Evolutionary conservation across 2,329 filamentous ascomycete genomes (phyloP).

Genomic region (Aspergillus caelatus): DNA sequence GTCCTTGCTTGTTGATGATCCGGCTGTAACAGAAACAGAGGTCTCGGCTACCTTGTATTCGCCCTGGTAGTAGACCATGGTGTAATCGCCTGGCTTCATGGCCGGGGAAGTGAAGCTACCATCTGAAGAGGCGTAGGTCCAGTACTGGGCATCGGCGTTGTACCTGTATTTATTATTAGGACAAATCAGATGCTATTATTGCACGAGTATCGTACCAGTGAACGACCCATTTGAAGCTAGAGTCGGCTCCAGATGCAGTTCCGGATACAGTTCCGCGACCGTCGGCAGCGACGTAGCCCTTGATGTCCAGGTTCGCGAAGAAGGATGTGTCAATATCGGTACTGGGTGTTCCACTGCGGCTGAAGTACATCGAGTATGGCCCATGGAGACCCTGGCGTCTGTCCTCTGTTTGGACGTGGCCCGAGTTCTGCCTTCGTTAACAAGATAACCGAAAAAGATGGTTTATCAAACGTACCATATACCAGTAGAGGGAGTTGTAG

Average conservation of each 20-base stretch:
- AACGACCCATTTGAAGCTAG: constrained; percentile 59
- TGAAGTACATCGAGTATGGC: constrained; percentile 66
- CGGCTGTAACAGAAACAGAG: constrained; percentile 55
- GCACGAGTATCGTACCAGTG: constrained; percentile 56
- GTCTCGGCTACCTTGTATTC: constrained; percentile 59
- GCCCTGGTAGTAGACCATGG: constrained; percentile 66
- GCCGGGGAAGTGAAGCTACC: constrained; percentile 65
- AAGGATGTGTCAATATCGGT: constrained; percentile 59
- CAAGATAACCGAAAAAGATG: too few species aligned
- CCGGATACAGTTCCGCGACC: constrained; percentile 63
- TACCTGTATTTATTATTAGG: constrained; percentile 35
- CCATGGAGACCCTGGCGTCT: constrained; percentile 67
- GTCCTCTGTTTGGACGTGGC: constrained; percentile 64
- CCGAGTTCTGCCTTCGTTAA: constrained; percentile 55
- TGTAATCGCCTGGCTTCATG: constrained; percentile 71
- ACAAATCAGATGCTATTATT: neutral
- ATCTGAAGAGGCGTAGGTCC: constrained; percentile 58
- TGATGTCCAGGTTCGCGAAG: constrained; percentile 61
- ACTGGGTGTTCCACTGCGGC: constrained; percentile 58
- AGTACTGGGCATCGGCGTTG: constrained; percentile 66
- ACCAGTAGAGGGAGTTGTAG: constrained; percentile 65
- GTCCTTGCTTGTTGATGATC: constrained; percentile 51
- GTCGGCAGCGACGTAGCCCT: constrained; percentile 59
- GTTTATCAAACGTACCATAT: constrained; percentile 52
- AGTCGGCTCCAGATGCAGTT: constrained; percentile 60